A percentile compares a stretch with the other conserved stretches of the same genome.
These are phyloP conservation scores for Arthroderma uncinatum DNA, from an alignment of 2,329 filamentous ascomycete species.

Conservation along the genomic window DNA sequence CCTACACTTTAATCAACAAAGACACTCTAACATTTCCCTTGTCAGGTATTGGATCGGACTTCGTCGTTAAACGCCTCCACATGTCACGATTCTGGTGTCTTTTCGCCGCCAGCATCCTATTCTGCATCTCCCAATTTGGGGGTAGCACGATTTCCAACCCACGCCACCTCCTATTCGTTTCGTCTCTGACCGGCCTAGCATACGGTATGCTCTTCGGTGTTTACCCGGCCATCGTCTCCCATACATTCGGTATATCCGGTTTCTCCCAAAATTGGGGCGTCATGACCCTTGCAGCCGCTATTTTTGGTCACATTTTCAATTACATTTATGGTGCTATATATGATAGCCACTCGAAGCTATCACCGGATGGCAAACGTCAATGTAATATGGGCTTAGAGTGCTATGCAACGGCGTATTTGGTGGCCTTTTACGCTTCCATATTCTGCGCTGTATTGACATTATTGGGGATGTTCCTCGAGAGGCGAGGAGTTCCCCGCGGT, in stretches of 20 bases:
- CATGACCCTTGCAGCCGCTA: slow-evolving; percentile 79
- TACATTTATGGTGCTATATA: slow-evolving; percentile 77
- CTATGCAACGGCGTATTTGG: slow-evolving; percentile 68
- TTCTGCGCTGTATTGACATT: slow-evolving; percentile 59
- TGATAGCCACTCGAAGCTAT: slow-evolving; percentile 63
- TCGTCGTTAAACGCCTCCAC: slow-evolving; percentile 68
- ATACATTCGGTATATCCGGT: slow-evolving; percentile 81
- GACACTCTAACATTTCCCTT: slow-evolving; percentile 16
- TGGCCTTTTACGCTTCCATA: slow-evolving; percentile 62
- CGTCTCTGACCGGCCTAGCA: slow-evolving; percentile 70
- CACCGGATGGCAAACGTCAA: slow-evolving; percentile 56
- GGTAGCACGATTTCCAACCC: slow-evolving; percentile 69
- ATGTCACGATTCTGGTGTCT: slow-evolving; percentile 88
- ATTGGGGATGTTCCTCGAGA: slow-evolving; percentile 39
- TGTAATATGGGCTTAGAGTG: slow-evolving; percentile 71
- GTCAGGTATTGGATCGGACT: slow-evolving; percentile 74
- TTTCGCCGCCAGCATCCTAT: slow-evolving; percentile 63
- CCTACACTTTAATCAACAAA: background rate
- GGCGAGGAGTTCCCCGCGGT: slow-evolving; percentile 19
- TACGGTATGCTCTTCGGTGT: slow-evolving; percentile 94
- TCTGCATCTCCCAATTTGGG: slow-evolving; percentile 65
- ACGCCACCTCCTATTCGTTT: slow-evolving; percentile 63
- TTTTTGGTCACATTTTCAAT: slow-evolving; percentile 88
- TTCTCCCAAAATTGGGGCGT: slow-evolving; percentile 93
- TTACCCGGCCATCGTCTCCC: slow-evolving; percentile 77